Base-by-base conservation (phyloP, 139 green algal species). In the Zygnema circumcarinatum region DNA sequence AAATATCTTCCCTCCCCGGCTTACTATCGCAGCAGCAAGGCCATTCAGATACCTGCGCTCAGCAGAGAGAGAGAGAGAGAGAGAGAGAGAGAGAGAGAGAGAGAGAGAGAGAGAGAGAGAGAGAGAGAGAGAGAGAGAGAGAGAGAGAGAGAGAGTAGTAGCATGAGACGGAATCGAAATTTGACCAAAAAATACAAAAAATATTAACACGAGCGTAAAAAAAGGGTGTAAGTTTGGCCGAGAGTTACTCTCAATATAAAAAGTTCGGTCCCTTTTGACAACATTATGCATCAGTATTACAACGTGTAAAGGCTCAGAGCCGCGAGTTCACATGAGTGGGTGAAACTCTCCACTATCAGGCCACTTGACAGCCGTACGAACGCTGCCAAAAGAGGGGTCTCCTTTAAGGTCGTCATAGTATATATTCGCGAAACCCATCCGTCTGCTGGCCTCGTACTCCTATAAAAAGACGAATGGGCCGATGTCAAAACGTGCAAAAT, bases 1-100 rank as follows among this genome's bases (percentile, higher is more conserved):
- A 85, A 88, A 94, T 47, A 95, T 93, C 32, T 84, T 75, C 56
- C 94, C 93, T 52, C 92, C 91, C 25, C 83, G 47, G 39, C 85
- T 86, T 74, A 91, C 68, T 1, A 94, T 86, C 0, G 89, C 80
- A 35, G 87, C 78, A 0, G 93, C 91, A 79, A 96, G 81, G 2
- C 93, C 94, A 38, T 94, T 85, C 2, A 90, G 29, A 33, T 90
- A 90, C 75, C 74, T 89, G 73, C n/a, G 7, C 16, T 11, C 7
- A 78, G 47, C 16, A 62, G 16, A 62, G 7, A 62, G n/a, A n/a
- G n/a, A n/a, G n/a, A n/a, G n/a, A n/a, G n/a, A n/a, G n/a, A n/a
- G n/a, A n/a, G n/a, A n/a, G n/a, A n/a, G n/a, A n/a, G n/a, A n/a
- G n/a, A n/a, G n/a, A n/a, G n/a, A n/a, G n/a, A n/a, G n/a, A n/a